phyloP scores from a whole-genome alignment of 257 asterid species.

The Gentiana macrophylla region DNA sequence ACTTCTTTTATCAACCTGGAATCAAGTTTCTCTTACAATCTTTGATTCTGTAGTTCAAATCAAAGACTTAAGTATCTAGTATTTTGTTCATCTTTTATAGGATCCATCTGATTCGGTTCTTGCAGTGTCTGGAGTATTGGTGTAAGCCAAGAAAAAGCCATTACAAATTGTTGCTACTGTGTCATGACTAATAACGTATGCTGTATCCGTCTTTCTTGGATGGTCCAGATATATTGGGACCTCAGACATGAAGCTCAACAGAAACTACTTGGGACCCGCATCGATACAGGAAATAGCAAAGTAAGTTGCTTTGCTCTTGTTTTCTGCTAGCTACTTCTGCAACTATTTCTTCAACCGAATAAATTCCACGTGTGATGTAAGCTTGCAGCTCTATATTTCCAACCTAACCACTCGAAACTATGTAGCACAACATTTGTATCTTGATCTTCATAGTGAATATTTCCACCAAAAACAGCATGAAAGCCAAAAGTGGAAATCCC shows the following conservation, averaged over 20 bases:
- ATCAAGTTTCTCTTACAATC: neutral
- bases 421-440: too few relatives aligned
- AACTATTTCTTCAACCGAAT: too few relatives aligned
- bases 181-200: constrained; percentile 1
- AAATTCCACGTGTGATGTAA: too few relatives aligned
- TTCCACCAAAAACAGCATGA: too few relatives aligned
- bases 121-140: constrained; percentile 53
- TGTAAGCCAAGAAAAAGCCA: constrained; percentile 49
- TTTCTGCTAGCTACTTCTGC: too few relatives aligned
- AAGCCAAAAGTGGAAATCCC: too few relatives aligned
- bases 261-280: constrained; percentile 86
- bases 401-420: too few relatives aligned
- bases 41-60: too few relatives aligned
- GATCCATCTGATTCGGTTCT: constrained; percentile 46
- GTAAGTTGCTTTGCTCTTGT: constrained; percentile 18
- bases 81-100: constrained; percentile 23
- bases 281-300: constrained; percentile 72
- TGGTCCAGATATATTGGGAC: constrained; percentile 74
- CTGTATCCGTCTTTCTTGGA: constrained; percentile 11
- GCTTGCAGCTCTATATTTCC: too few relatives aligned
- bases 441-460: too few relatives aligned
- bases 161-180: constrained; percentile 1
- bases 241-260: constrained; percentile 62
- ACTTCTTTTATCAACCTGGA: neutral
- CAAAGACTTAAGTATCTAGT: neutral